A percentile compares a stretch with the other conserved stretches of the same genome.
Evolutionary conservation across 2,329 filamentous ascomycete genomes (phyloP).

Genomic region (Aspergillus vadensis): DNA sequence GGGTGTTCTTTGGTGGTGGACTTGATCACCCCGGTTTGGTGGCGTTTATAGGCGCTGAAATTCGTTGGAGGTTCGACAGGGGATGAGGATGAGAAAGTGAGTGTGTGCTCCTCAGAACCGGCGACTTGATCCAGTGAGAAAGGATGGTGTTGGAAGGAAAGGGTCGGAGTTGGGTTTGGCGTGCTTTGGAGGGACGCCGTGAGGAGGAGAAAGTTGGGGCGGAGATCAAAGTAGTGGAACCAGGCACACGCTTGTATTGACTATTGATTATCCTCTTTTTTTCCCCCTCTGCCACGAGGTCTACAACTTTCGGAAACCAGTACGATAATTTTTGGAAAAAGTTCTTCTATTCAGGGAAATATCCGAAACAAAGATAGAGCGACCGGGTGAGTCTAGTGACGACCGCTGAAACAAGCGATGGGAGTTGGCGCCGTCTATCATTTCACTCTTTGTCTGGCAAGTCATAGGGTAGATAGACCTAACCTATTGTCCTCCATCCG

Average conservation of each 20-base stretch:
- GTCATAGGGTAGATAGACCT: background rate
- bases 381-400: background rate
- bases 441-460: background rate
- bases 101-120: background rate
- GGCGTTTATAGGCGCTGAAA: background rate
- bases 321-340: background rate
- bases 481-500: background rate
- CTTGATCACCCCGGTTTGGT: background rate
- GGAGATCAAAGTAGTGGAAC: background rate
- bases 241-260: too few relatives aligned
- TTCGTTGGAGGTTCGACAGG: background rate
- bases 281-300: too few relatives aligned
- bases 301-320: background rate
- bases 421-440: background rate
- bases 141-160: background rate
- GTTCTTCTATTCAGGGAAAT: background rate
- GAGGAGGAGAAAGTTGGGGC: background rate
- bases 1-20: slow-evolving; percentile 7
- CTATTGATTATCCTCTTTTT: too few relatives aligned
- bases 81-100: background rate
- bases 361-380: background rate
- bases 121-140: background rate
- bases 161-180: background rate
- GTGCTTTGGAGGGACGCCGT: background rate
- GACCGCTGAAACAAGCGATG: slow-evolving; percentile 1